Evolutionary conservation across 2,329 filamentous ascomycete species (phyloP), one percentile per base, ranked within the genome.

Genomic region (Calonectria multiphialidica): DNA sequence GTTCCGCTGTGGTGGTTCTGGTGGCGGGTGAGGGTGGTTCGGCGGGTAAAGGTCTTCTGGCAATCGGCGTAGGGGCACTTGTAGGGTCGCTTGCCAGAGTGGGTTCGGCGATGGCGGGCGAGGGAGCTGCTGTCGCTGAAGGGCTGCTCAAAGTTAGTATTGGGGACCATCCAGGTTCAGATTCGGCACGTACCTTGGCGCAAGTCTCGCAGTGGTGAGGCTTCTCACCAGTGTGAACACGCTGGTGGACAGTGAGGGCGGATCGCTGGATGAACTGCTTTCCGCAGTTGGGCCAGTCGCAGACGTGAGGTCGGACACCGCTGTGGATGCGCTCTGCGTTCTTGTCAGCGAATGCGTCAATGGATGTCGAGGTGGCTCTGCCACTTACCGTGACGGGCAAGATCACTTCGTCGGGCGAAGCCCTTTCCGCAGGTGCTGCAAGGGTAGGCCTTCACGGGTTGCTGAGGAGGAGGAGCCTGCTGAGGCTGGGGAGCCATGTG

Each of bases 191-290:
- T 88, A 98, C 96, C 93, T 98, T 98, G 83, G 95, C 95, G 83
- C 97, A 98, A 74, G 94, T 92, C 85, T 98, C 97, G 82, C 97
- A 99, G 92, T 97, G 96, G 80, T 99, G 97, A 63, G 97, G 97
- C 86, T 99, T 99, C 86, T 98, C 97, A 76, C 97, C 97, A 2
- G 97, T 98, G 84, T 99, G 97, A 23, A 98, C 96, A 78, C 97
- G 94, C 81, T 94, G 93, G 84, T 98, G 97, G 9, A 99, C 97
- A 0, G 97, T 99, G 82, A 99, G 86, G 25, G 97, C 97, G 33
- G 96, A 98, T 69, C 97, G 91, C 84, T 99, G 97, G 78, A 99
- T 99, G 82, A 99, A 99, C 81, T 96, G 94, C 85, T 98, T 99
- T 76, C 94, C 94, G 83, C 97, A 99, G 66, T 91, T 92, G 47